Conservation (phyloP, 2,329 filamentous ascomycete genomes). For the Fusarium tuaranense region DNA sequence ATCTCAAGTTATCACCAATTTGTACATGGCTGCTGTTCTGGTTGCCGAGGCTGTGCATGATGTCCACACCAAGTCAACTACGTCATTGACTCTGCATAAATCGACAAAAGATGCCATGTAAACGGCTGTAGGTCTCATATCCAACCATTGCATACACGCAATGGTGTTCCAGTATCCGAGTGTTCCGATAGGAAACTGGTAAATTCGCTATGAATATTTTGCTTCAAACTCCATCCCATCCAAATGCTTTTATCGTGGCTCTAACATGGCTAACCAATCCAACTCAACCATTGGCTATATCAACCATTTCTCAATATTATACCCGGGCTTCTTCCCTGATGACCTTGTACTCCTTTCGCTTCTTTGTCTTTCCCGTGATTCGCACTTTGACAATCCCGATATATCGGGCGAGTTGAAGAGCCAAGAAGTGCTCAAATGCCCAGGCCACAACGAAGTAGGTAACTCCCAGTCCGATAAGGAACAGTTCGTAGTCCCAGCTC, state of each 20-base stretch:
- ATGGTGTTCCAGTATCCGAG: background rate
- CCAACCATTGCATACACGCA: background rate
- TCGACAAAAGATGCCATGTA: background rate
- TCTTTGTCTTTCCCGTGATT: constrained; percentile 74
- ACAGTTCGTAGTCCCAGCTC: constrained; percentile 77
- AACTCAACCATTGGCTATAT: background rate
- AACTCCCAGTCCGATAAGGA: constrained; percentile 77
- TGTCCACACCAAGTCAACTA: constrained; percentile 8
- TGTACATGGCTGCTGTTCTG: background rate
- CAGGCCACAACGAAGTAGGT: constrained; percentile 78
- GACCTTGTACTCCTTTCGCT: constrained; percentile 88
- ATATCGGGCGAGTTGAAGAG: constrained; percentile 74
- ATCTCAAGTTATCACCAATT: background rate
- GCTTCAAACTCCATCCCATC: constrained; percentile 3
- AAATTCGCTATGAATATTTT: background rate
- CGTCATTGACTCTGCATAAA: background rate
- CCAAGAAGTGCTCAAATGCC: constrained; percentile 76
- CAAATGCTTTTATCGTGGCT: background rate
- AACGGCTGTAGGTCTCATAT: background rate
- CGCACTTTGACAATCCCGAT: constrained; percentile 72
- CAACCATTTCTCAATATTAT: background rate
- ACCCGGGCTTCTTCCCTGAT: constrained; percentile 69
- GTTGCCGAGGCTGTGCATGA: background rate
- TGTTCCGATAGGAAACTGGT: background rate
- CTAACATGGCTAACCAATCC: background rate